Percentiles rank a stretch among this genome's conserved stretches.
phyloP scores from a whole-genome alignment of 345 rosid species.

The Sisymbrium altissimum region DNA sequence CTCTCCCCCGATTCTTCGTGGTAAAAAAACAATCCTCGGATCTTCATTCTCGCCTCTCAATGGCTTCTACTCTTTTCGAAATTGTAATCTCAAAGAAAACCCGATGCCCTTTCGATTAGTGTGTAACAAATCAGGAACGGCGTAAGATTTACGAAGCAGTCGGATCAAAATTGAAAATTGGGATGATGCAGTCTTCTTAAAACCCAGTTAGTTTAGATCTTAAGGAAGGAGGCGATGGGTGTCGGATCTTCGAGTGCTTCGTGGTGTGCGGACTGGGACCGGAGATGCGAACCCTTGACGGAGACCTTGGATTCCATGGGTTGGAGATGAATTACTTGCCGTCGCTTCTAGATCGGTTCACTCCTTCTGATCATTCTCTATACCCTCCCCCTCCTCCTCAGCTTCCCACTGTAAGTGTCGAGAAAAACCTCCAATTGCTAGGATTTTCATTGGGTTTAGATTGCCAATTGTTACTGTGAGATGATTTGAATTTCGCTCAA shows the following conservation, averaged over 20 bases:
- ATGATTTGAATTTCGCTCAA: too few species aligned
- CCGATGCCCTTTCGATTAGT: too few species aligned
- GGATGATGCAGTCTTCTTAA: conserved; percentile 18
- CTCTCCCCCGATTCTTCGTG: too few species aligned
- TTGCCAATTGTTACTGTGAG: conserved; percentile 13
- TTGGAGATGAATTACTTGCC: conserved; percentile 53
- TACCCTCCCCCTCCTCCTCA: conserved; percentile 91
- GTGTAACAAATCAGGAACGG: too few species aligned
- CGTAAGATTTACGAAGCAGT: neutral
- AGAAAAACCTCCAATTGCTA: too few species aligned
- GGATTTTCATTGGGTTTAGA: neutral
- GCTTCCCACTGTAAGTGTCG: conserved; percentile 66
- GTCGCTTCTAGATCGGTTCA: conserved; percentile 81
- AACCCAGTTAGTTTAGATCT: conserved; percentile 25
- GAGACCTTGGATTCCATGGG: conserved; percentile 88
- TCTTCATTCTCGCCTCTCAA: too few species aligned
- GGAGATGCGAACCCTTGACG: conserved; percentile 87
- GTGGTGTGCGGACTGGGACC: conserved; percentile 94
- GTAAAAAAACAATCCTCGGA: too few species aligned
- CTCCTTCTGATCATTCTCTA: conserved; percentile 65
- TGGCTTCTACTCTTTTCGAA: too few species aligned
- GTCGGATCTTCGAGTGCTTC: conserved; percentile 86
- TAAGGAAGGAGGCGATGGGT: conserved; percentile 42
- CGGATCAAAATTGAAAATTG: neutral
- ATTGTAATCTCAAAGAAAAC: too few species aligned